Evolutionary conservation across 2,329 filamentous ascomycete species (phyloP).

Genomic region (Polytolypa hystricis): DNA sequence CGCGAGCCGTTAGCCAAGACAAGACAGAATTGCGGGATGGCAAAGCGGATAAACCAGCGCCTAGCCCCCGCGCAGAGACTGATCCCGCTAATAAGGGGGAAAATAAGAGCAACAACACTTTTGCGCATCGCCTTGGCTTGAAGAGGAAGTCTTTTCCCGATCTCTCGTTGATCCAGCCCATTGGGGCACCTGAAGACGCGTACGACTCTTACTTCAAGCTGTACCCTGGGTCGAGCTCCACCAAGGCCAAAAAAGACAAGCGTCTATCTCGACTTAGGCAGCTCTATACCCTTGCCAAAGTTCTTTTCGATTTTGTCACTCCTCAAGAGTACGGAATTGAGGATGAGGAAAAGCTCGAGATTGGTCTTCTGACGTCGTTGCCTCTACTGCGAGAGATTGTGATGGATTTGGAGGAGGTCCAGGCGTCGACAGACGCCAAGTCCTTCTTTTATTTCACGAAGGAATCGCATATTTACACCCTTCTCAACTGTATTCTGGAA

Average conservation of each 20-base stretch:
- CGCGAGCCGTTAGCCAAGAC: slow-evolving; percentile 5
- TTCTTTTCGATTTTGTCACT: slow-evolving; percentile 95
- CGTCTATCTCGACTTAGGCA: slow-evolving; percentile 82
- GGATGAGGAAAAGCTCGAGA: slow-evolving; percentile 94
- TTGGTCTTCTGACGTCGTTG: slow-evolving; percentile 84
- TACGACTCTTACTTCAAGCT: slow-evolving; percentile 78
- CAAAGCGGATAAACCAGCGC: slow-evolving; percentile 7
- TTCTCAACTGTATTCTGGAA: slow-evolving; percentile 95
- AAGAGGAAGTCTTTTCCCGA: slow-evolving; percentile 41
- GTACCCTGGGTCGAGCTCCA: slow-evolving; percentile 63
- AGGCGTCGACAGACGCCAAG: slow-evolving; percentile 86
- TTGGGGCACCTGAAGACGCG: slow-evolving; percentile 40
- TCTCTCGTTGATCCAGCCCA: slow-evolving; percentile 32
- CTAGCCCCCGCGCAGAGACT: slow-evolving; percentile 12
- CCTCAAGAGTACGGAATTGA: slow-evolving; percentile 97
- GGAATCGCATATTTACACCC: slow-evolving; percentile 95
- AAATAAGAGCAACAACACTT: slow-evolving; percentile 22
- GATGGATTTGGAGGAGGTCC: slow-evolving; percentile 90
- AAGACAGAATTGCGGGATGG: slow-evolving; percentile 15
- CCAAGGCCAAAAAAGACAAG: slow-evolving; percentile 69
- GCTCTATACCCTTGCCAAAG: slow-evolving; percentile 84
- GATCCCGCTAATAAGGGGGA: slow-evolving; percentile 17
- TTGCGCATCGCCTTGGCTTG: slow-evolving; percentile 36
- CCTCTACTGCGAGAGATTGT: slow-evolving; percentile 95
- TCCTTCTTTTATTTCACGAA: slow-evolving; percentile 99